phyloP scores from a whole-genome alignment of 2,329 filamentous ascomycete genomes.

The Aspergillus pseudonomiae region DNA sequence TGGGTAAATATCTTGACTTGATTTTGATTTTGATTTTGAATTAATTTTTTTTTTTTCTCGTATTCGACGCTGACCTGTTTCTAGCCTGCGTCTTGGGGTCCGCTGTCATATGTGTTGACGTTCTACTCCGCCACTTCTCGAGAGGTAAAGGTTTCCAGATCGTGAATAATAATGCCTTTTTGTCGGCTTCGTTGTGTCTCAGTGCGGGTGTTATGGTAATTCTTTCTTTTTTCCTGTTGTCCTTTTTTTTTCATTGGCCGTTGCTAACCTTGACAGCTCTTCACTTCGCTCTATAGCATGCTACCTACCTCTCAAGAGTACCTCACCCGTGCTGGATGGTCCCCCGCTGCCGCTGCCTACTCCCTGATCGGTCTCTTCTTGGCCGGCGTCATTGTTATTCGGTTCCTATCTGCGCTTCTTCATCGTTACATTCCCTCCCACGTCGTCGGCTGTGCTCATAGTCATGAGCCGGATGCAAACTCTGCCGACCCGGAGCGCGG shows the following conservation, averaged over 20 bases:
- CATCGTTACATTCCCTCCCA: conserved; percentile 54
- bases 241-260: conserved; percentile 26
- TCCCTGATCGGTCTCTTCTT: conserved; percentile 51
- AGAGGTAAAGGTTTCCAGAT: conserved; percentile 79
- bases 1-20: conserved; percentile 34
- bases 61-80: conserved; percentile 11
- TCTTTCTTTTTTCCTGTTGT: not conserved
- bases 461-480: conserved; percentile 39
- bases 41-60: no score
- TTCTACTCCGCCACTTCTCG: conserved; percentile 72
- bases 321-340: conserved; percentile 69
- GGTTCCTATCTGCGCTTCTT: conserved; percentile 47
- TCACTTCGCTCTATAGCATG: conserved; percentile 91
- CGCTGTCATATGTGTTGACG: conserved; percentile 83
- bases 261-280: conserved; percentile 63
- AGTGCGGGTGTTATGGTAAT: conserved; percentile 94
- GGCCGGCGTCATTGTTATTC: conserved; percentile 51
- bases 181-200: conserved; percentile 84
- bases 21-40: no score
- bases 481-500: conserved; percentile 41
- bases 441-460: conserved; percentile 53
- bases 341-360: conserved; percentile 64
- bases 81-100: conserved; percentile 69
- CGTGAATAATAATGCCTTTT: conserved; percentile 83
- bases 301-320: conserved; percentile 83